Base-by-base conservation (phyloP, 2,329 filamentous ascomycete genomes). In the Penicillium aurantiogriseum region DNA sequence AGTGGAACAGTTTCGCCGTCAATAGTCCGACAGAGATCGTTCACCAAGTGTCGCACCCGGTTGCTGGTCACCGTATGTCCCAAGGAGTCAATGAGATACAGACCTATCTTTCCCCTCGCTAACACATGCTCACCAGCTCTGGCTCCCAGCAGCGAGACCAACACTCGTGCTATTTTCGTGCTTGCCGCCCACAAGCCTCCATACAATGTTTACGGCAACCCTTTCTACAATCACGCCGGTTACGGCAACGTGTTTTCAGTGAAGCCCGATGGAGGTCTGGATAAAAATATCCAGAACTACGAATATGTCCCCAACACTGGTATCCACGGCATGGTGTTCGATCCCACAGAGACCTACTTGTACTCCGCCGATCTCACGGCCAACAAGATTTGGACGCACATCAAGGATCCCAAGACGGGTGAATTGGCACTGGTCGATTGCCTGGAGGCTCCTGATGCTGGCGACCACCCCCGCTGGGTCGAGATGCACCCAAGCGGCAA, bases 81-180 rank as follows among this genome's bases (percentile, higher is more conserved):
- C 27, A 17, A 19, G 48, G 17, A 46, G 5, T 39, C 27, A 44
- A 44, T 23, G 19, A 13, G 17, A 29, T n/a, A 35, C 2, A 27
- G 27, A 15, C 35, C 17, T 19, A 17, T 19, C 31, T 29, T 31
- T 39, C 13, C 35, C 46, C 11, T 29, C 23, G 31, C 23, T 44
- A 60, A 57, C 29, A 23, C 68, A 2, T 23, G 23, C n/a, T 7
- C 5, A 23, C 10, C 23, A 91, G 88, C 87, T 59, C 81, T 82
- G 66, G 90, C 91, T 50, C 81, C 85, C 65, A 85, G 85, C 62
- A 73, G 83, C 59, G 83, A 88, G 51, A 91, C 90, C 58, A 92
- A 92, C 76, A 96, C 91, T 5, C 86, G 91, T 61, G 91, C 91
- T 67, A 96, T 96, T 75, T 96, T 96, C 79, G 83, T 93, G 57